A percentile compares a stretch with the other conserved stretches of the same genome.
These are phyloP conservation scores for Cryptosporidium ryanae DNA, from an alignment of 169 alveolate genomes.

Conservation along the genomic window DNA sequence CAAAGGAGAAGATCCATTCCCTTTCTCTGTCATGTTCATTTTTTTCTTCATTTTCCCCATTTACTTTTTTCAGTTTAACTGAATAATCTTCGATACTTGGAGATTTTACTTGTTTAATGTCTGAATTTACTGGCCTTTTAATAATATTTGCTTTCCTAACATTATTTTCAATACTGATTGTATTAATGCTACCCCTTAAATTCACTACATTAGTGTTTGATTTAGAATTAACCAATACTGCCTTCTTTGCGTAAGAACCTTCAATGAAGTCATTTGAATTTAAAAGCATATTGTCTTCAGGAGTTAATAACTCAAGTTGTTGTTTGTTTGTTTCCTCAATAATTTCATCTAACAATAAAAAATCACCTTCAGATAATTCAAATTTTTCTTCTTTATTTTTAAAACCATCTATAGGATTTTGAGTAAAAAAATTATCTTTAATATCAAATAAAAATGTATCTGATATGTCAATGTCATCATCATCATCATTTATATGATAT, in stretches of 20 bases:
- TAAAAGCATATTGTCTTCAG: neutral
- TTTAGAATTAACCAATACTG: too few relatives aligned
- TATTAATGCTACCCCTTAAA: neutral
- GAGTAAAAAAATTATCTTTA: too few relatives aligned
- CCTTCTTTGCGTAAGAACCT: too few relatives aligned
- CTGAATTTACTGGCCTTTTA: neutral
- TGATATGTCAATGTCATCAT: slow-evolving; percentile 8
- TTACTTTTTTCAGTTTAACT: neutral
- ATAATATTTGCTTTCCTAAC: neutral
- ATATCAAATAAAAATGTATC: neutral
- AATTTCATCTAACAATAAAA: neutral
- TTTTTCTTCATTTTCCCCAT: too few relatives aligned
- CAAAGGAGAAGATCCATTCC: slow-evolving; percentile 67
- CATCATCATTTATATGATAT: neutral
- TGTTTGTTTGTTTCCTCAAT: neutral
- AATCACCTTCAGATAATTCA: slow-evolving; percentile 4
- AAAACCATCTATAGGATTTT: neutral
- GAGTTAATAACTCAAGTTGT: neutral
- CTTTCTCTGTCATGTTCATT: neutral
- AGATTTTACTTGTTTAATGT: neutral
- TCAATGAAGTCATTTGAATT: too few relatives aligned
- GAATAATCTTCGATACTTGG: neutral
- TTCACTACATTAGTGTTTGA: neutral
- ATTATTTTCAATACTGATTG: neutral
- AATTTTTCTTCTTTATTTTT: neutral